Conservation (phyloP, 2,329 filamentous ascomycete genomes). For the Colletotrichum shisoi region DNA sequence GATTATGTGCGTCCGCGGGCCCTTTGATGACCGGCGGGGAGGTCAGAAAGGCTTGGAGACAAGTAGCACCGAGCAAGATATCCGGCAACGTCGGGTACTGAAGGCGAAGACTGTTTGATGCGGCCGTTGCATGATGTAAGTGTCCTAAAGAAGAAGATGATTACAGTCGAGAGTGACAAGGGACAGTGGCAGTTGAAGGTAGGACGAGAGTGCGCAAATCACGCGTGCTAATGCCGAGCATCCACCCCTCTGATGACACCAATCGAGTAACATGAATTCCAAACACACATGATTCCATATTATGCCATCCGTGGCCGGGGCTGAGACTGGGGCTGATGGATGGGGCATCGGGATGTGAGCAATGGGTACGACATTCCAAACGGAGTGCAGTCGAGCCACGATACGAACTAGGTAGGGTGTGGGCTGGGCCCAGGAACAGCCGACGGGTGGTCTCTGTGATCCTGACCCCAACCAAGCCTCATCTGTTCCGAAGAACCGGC, state of each 20-base stretch:
- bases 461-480: conserved; percentile 3
- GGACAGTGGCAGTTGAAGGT: not conserved
- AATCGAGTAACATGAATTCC: not conserved
- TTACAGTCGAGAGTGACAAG: conserved; percentile 9
- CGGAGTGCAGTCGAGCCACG: conserved; percentile 7
- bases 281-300: conserved; percentile 1
- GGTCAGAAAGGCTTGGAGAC: conserved; percentile 10
- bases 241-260: not conserved
- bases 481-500: conserved; percentile 9
- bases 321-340: conserved; percentile 36
- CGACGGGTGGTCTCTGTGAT: conserved; percentile 4
- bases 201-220: conserved; percentile 8
- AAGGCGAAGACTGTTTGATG: not conserved
- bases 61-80: conserved; percentile 8
- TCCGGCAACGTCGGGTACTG: conserved; percentile 10
- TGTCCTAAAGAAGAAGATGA: conserved; percentile 4
- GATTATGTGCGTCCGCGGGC: conserved; percentile 20
- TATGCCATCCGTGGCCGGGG: conserved; percentile 14
- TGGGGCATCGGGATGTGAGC: conserved; percentile 8
- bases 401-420: not conserved
- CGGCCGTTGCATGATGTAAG: conserved; percentile 11
- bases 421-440: conserved; percentile 3
- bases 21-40: conserved; percentile 2
- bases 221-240: not conserved
- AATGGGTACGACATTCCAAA: not conserved